Evolutionary conservation across 768 basidiomycete genomes (phyloP), one percentile per base, ranked within the genome.

Genomic region (Lentinula boryana): DNA sequence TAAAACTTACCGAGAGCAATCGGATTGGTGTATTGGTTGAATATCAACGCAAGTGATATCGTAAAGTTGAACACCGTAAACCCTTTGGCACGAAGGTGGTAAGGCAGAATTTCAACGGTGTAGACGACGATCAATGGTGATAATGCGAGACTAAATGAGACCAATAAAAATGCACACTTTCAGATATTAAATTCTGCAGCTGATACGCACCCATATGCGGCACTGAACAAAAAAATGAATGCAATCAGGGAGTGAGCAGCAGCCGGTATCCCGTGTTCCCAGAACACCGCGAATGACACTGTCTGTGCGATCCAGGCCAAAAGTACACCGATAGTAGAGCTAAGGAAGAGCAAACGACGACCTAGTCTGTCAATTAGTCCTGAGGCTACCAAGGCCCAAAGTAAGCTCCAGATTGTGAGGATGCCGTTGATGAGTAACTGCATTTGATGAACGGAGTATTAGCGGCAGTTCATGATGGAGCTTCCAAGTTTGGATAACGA

Each of bases 91-190:
- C 87, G 84, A 59, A 88, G 79, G 54, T 73, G 71, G 70, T 76
- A 85, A 0, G 86, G 86, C n/a, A 88, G 68, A 64, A 88, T 86
- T 67, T 88, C 87, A 56, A 87, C 72, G 7, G 80, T 79, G 69
- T 84, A 86, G 0, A 79, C 67, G 33, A 84, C 80, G 32, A 83
- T 73, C 63, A 87, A 74, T 1, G 87, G 85, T 4, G 80, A 80
- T 64, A 85, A 86, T 48, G 83, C 82, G 50, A 85, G 70, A 60
- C 74, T 75, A 60, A 16, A 35, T 21, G 43, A 16, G 43, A 18
- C n/a, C 43, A 16, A 15, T 44, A 31, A 21, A 23, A 31, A 21
- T 27, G n/a, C 6, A 46, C 27, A 0, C 27, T 27, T 27, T 27
- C 27, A 27, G 27, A 27, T 27, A 27, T 27, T 3, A 27, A 27